Percentiles rank a stretch among this genome's conserved stretches.
Conservation (phyloP, 306 rosid genomes). For the Styphnolobium japonicum region DNA sequence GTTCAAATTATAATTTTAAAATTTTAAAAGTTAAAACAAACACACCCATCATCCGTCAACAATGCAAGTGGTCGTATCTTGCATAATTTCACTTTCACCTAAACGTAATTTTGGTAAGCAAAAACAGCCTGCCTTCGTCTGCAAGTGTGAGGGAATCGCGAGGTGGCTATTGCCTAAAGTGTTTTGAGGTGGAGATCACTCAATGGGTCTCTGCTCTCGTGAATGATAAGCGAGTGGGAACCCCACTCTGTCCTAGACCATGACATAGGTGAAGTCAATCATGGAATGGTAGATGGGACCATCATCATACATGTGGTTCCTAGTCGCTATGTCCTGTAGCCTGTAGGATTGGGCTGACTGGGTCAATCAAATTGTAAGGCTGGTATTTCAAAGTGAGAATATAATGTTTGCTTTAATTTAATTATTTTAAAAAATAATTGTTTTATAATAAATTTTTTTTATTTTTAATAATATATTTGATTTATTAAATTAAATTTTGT, state of each 20-base stretch:
- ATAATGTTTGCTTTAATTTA: too few species aligned
- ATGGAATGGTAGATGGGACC: neutral
- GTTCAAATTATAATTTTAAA: too few species aligned
- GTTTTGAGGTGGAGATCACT: slow-evolving; percentile 18
- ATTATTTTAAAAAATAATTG: too few species aligned
- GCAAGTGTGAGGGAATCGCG: neutral
- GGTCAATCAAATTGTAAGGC: too few species aligned
- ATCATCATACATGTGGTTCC: neutral
- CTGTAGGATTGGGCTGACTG: neutral
- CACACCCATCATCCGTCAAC: too few species aligned
- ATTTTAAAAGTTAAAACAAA: too few species aligned
- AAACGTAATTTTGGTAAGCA: neutral
- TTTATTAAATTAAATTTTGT: too few species aligned
- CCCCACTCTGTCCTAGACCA: neutral
- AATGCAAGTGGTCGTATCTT: neutral
- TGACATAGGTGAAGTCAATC: neutral
- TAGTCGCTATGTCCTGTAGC: neutral
- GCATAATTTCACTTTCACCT: neutral
- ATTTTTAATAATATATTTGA: too few species aligned
- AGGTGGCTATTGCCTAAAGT: too few species aligned
- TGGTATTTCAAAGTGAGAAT: too few species aligned
- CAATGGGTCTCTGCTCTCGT: neutral
- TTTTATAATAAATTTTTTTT: too few species aligned
- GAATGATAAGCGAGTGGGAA: neutral
- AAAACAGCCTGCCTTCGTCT: neutral